These are phyloP conservation scores for Aegilops longissima DNA, from an alignment of 176 grass and related monocot genomes.

Conservation along the genomic window DNA sequence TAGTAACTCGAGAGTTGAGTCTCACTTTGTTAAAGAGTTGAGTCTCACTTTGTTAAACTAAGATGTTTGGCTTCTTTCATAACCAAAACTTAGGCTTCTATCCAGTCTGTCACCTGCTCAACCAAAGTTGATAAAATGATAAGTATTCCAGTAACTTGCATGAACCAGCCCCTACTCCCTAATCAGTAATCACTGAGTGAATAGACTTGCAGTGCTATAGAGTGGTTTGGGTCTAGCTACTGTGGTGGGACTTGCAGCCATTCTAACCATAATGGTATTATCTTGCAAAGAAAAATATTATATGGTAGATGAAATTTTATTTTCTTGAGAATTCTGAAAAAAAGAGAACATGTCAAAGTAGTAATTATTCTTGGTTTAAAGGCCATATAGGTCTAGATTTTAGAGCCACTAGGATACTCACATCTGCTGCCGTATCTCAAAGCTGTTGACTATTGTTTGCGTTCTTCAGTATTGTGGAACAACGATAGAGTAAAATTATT, in stretches of 20 bases:
- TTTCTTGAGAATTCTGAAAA: background rate
- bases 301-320: background rate
- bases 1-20: slow-evolving; percentile 15
- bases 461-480: background rate
- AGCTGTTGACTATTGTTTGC: background rate
- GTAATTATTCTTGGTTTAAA: background rate
- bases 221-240: background rate
- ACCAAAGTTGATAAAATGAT: background rate
- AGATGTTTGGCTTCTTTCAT: background rate
- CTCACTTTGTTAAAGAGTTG: background rate
- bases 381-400: slow-evolving; percentile 4
- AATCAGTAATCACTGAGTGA: slow-evolving; percentile 15
- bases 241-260: background rate
- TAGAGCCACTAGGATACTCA: background rate
- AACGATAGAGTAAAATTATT: background rate
- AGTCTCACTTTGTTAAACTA: background rate
- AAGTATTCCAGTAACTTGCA: slow-evolving; percentile 11
- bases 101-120: background rate
- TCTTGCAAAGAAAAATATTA: slow-evolving; percentile 1
- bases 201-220: background rate
- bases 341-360: background rate
- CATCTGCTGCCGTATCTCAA: background rate
- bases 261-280: background rate
- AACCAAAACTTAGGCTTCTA: slow-evolving; percentile 1
- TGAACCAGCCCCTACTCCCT: background rate